Base-by-base conservation (phyloP, 495 filamentous ascomycete genomes). In the Penicillium ochrochloron region DNA sequence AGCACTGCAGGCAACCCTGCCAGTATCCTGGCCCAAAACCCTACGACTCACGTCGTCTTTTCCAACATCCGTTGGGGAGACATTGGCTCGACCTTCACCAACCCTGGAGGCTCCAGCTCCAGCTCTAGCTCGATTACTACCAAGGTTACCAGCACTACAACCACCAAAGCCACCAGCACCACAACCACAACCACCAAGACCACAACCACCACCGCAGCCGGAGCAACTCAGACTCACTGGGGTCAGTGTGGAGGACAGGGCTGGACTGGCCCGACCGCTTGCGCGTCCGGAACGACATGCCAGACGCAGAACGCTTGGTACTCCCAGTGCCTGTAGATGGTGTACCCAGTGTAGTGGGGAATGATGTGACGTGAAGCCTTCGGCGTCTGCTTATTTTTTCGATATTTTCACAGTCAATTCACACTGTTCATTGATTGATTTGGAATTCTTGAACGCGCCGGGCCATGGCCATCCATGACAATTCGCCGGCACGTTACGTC, bases 61-160 rank as follows among this genome's bases (percentile, higher is more conserved):
- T 54, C 51, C 51, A 54, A 54, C 15, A 54, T 54, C 9, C 51
- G 51, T 25, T 54, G 51, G 51, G 51, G 51, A 25, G 51, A 54
- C n/a, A 54, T 54, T 12, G 29, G 19, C 29, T 54, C 51, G 31
- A 54, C 51, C n/a, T 54, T 14, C 51, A 54, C 9, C 31, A 34
- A 29, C 31, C 51, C 51, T 34, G 51, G 15, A 8, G 51, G 51
- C 7, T 34, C 51, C n/a, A 21, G 46, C 19, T 23, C 44, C 10
- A 33, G 15, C 51, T 31, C 51, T n/a, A 54, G 27, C 31, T 31
- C 29, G 3, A 54, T 10, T 10, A 17, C 51, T 8, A 10, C 51
- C 27, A 53, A 15, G 25, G 25, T 27, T 7, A 51, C n/a, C 19
- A 52, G 23, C 23, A 52, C 48, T 23, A 31, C 12, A 15, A 31